These are phyloP conservation scores for Trichoderma cornu-damae DNA, from an alignment of 2,329 filamentous ascomycete species.

Conservation along the genomic window DNA sequence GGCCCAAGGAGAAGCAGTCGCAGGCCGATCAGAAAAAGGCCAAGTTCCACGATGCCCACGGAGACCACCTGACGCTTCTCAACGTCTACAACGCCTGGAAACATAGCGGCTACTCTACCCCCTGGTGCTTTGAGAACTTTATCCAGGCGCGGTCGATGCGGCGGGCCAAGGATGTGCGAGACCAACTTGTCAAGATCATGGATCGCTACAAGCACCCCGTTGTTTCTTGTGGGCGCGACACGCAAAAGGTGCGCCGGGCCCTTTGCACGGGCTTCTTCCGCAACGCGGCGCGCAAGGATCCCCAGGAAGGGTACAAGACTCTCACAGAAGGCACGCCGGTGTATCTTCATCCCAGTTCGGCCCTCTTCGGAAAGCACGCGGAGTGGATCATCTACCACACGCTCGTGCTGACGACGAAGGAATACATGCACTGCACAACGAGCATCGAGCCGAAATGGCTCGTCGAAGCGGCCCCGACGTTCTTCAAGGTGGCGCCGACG, in stretches of 20 bases:
- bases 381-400: conserved; percentile 95
- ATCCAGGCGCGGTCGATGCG: conserved; percentile 88
- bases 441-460: conserved; percentile 91
- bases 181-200: conserved; percentile 92
- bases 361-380: conserved; percentile 89
- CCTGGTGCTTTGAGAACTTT: conserved; percentile 98
- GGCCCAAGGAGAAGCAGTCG: conserved; percentile 93
- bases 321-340: conserved; percentile 92
- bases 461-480: conserved; percentile 94
- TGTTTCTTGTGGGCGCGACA: conserved; percentile 80
- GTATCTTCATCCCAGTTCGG: conserved; percentile 86
- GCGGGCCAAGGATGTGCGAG: conserved; percentile 84
- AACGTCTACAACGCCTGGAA: conserved; percentile 99
- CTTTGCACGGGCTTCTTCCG: conserved; percentile 94
- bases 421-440: conserved; percentile 96
- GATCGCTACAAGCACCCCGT: conserved; percentile 80
- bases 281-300: conserved; percentile 90
- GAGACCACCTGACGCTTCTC: conserved; percentile 88
- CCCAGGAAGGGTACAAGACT: conserved; percentile 95
- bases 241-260: conserved; percentile 78
- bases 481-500: conserved; percentile 93
- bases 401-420: conserved; percentile 87
- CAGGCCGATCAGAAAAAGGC: conserved; percentile 97
- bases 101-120: conserved; percentile 68
- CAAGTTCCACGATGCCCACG: conserved; percentile 92